A percentile compares a stretch with the other conserved stretches of the same genome.
Evolutionary conservation across 257 asterid genomes (phyloP).

Genomic region (Solanum etuberosum): DNA sequence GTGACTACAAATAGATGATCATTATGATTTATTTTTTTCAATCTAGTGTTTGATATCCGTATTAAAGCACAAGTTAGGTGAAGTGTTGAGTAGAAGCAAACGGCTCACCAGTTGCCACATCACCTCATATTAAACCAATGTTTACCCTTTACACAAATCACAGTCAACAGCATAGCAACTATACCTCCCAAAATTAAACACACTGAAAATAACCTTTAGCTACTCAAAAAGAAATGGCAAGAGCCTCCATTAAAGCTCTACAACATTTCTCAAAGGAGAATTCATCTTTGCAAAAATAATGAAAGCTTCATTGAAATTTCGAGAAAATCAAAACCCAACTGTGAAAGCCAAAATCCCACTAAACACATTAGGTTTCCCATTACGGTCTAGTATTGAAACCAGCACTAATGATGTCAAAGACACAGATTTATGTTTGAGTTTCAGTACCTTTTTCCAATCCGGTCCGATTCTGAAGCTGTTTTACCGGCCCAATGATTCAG

Average conservation of each 20-base stretch:
- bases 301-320: conserved; percentile 1
- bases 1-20: not conserved
- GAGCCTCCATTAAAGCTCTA: not conserved
- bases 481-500: not conserved
- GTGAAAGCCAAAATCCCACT: not conserved
- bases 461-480: not conserved
- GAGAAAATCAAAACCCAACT: conserved; percentile 4
- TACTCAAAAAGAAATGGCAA: not conserved
- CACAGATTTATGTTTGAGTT: not conserved
- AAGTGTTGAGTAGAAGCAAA: not conserved
- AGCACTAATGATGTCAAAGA: not conserved
- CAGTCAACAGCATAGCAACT: not conserved
- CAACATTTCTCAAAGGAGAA: not conserved
- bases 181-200: not conserved
- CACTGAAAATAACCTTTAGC: not conserved
- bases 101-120: not conserved
- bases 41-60: too few species aligned
- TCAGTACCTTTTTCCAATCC: not conserved
- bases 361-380: not conserved
- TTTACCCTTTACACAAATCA: not conserved
- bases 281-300: not conserved
- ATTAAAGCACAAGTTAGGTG: too few species aligned
- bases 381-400: not conserved
- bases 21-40: too few species aligned
- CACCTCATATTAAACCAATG: not conserved